phyloP scores from a whole-genome alignment of 164 flowering plant genomes.

The Vitis riparia region DNA sequence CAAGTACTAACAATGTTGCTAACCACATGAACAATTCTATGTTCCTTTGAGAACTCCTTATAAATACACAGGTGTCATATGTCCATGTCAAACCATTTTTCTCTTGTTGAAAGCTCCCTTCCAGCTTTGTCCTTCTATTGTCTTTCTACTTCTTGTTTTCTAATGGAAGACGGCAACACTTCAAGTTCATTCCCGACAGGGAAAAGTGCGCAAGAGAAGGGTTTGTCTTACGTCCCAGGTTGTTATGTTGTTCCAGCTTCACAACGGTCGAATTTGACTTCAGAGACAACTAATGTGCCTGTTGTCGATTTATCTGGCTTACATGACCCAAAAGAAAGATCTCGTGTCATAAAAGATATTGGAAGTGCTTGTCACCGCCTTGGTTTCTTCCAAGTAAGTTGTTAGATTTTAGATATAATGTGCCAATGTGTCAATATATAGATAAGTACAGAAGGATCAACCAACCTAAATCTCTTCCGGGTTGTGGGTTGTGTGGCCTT shows the following conservation, averaged over 20 bases:
- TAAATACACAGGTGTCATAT: too few relatives aligned
- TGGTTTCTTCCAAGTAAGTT: constrained; percentile 45
- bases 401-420: too few relatives aligned
- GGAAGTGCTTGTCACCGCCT: constrained; percentile 25
- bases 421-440: too few relatives aligned
- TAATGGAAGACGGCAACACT: too few relatives aligned
- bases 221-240: constrained; percentile 14
- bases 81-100: too few relatives aligned
- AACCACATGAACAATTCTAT: too few relatives aligned
- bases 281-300: constrained; percentile 14
- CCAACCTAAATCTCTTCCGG: background rate
- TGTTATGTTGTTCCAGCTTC: constrained; percentile 6
- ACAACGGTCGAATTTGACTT: background rate
- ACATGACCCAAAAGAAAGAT: constrained; percentile 10
- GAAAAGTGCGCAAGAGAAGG: constrained; percentile 19
- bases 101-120: too few relatives aligned
- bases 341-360: constrained; percentile 24
- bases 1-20: too few relatives aligned
- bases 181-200: constrained; percentile 7
- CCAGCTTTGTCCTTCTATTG: too few relatives aligned
- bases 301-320: constrained; percentile 19
- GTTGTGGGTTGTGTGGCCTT: background rate
- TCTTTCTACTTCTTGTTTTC: too few relatives aligned
- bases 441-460: too few relatives aligned
- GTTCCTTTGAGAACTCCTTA: too few relatives aligned